Conservation (phyloP, 352 stramenopile species). For the Globisporangium splendens region DNA sequence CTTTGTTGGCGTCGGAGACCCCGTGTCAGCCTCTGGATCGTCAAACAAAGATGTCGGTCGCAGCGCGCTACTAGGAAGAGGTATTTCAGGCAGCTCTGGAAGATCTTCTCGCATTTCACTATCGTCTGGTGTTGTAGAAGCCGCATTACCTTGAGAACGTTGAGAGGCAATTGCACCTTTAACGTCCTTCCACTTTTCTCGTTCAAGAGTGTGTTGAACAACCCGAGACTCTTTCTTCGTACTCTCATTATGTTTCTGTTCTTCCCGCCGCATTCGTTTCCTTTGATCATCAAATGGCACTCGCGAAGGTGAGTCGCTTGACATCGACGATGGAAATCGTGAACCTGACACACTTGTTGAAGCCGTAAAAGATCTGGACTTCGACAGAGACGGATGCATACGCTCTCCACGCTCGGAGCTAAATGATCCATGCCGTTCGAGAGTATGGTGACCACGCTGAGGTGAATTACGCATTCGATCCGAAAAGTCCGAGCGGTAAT, state of each 20-base stretch:
- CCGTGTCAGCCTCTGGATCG: constrained; percentile 12
- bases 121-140: no score
- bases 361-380: constrained; percentile 8
- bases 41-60: constrained; percentile 6
- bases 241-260: neutral
- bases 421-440: constrained; percentile 56
- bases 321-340: neutral
- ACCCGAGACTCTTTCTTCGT: neutral
- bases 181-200: constrained; percentile 1
- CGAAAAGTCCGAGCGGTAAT: constrained; percentile 14
- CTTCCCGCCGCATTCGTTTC: constrained; percentile 4
- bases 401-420: constrained; percentile 11
- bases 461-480: constrained; percentile 18
- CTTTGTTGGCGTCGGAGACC: constrained; percentile 41
- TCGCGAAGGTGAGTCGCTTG: no score
- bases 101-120: constrained; percentile 38
- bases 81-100: constrained; percentile 64
- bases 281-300: constrained; percentile 4
- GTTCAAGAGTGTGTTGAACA: neutral
- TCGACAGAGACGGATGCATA: constrained; percentile 3
- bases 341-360: constrained; percentile 4
- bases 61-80: constrained; percentile 23
- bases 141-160: no score
- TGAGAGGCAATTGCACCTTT: neutral
- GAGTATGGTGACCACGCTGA: constrained; percentile 17